Conservation (phyloP, 2,329 filamentous ascomycete species). For the Penicillium sp. region DNA sequence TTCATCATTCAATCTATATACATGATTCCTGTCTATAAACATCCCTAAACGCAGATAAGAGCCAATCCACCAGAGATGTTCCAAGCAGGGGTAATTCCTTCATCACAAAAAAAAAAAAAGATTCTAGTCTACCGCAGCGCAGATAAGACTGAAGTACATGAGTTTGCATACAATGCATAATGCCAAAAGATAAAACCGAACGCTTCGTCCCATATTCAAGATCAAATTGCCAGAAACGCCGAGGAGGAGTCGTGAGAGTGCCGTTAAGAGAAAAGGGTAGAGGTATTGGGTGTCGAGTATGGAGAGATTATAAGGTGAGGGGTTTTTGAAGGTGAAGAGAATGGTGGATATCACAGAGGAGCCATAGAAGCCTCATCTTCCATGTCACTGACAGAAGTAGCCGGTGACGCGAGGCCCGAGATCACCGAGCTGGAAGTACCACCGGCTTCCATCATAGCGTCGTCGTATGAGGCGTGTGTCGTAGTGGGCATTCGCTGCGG, state of each 20-base stretch:
- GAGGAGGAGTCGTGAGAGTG: constrained; percentile 8
- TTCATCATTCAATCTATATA: constrained; percentile 17
- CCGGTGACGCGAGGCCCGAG: constrained; percentile 40
- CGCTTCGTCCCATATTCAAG: neutral
- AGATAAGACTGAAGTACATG: neutral
- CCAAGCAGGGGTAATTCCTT: constrained; percentile 4
- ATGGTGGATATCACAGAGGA: constrained; percentile 7
- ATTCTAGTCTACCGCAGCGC: neutral
- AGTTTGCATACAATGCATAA: constrained; percentile 7
- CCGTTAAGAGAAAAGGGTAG: neutral
- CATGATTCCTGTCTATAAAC: constrained; percentile 4
- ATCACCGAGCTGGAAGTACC: constrained; percentile 36
- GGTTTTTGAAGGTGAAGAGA: neutral
- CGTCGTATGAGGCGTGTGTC: constrained; percentile 23
- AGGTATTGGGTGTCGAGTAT: neutral
- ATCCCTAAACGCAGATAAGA: neutral
- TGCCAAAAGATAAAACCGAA: constrained; percentile 1
- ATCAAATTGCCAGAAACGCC: constrained; percentile 11
- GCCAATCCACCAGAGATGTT: neutral
- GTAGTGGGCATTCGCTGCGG: constrained; percentile 18
- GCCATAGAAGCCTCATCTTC: constrained; percentile 27
- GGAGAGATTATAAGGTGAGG: neutral
- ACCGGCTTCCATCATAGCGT: constrained; percentile 29
- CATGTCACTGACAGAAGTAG: constrained; percentile 37
- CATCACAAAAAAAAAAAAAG: neutral